Base-by-base conservation (phyloP, 2,329 filamentous ascomycete genomes). In the Cladophialophora exuberans region DNA sequence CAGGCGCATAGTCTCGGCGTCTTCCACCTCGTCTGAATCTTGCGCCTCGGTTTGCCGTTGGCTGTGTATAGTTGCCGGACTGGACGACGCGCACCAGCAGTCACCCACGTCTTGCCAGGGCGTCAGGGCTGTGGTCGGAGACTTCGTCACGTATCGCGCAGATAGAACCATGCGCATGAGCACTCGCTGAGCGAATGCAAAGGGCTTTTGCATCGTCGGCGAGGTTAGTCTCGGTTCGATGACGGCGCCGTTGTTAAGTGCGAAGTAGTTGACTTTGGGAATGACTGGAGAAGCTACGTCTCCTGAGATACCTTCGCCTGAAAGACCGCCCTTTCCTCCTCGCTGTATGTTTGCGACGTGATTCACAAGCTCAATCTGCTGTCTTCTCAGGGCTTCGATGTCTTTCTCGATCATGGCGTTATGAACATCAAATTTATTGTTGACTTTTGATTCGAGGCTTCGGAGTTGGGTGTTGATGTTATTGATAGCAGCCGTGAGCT, bases 21-120 rank as follows among this genome's bases (percentile, higher is more conserved):
- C 20, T 13, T 39, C 31, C n/a, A 20, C 33, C 17, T 36, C 33
- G n/a, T n/a, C n/a, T n/a, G n/a, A n/a, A n/a, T n/a, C n/a, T n/a
- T n/a, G n/a, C n/a, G n/a, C n/a, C n/a, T n/a, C n/a, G n/a, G n/a
- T n/a, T n/a, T n/a, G n/a, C n/a, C n/a, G n/a, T n/a, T n/a, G n/a
- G n/a, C n/a, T n/a, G n/a, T n/a, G n/a, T n/a, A n/a, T n/a, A n/a
- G n/a, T n/a, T 13, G 22, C 36, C 0, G 73, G 72, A 3, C 76
- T 79, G 46, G 70, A 67, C 7, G 75, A 71, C 3, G 87, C 85
- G 70, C 93, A 97, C 88, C 90, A 97, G 71, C 90, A 95, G 59
- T 97, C 89, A 17, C 88, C 89, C 28, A 87, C 81, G 44, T 96
- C 89, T 7, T 85, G 76, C 90, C 92, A 96, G 3, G 77, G 73